These are phyloP conservation scores for Diaporthe amygdali DNA, from an alignment of 2,329 filamentous ascomycete genomes.

Conservation along the genomic window DNA sequence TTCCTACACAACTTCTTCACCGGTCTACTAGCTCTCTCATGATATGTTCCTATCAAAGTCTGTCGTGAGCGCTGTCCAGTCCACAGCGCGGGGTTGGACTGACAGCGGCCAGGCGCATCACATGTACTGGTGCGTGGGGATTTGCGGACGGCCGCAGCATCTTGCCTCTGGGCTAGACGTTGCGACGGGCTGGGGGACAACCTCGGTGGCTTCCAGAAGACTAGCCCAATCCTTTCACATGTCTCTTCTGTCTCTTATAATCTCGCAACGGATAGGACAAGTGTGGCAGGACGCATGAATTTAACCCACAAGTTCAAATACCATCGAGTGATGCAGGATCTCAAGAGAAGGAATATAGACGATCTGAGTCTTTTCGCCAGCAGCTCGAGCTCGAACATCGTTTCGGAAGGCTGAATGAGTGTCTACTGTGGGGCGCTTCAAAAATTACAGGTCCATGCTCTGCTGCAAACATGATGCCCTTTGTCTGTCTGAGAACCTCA, in stretches of 20 bases:
- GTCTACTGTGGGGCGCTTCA: background rate
- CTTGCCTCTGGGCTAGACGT: background rate
- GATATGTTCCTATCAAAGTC: background rate
- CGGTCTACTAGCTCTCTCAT: background rate
- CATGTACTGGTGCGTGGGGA: background rate
- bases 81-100: background rate
- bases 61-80: background rate
- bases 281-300: background rate
- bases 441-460: background rate
- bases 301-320: background rate
- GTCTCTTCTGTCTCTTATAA: background rate
- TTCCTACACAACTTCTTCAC: background rate
- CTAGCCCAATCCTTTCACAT: background rate
- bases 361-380: background rate
- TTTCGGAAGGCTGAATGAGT: background rate
- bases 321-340: background rate
- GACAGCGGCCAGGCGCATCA: background rate
- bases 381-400: background rate
- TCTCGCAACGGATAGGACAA: background rate
- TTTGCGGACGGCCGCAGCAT: constrained; percentile 13
- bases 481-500: background rate
- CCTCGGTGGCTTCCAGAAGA: background rate
- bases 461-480: background rate
- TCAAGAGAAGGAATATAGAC: background rate
- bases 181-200: background rate